Evolutionary conservation across 2,329 filamentous ascomycete species (phyloP).

Genomic region (Claviceps sp.): DNA sequence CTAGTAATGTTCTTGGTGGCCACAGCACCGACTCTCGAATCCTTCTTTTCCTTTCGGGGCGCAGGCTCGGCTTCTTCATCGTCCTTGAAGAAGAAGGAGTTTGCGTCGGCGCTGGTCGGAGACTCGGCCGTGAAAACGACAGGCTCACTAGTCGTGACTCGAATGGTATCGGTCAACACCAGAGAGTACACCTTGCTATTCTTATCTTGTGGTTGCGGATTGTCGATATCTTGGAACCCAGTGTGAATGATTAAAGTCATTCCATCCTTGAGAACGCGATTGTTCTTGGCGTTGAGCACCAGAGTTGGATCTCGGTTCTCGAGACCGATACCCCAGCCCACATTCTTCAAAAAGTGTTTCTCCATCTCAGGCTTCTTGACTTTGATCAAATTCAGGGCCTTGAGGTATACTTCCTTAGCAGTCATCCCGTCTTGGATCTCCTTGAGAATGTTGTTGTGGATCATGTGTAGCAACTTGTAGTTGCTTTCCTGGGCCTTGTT

Average conservation of each 20-base stretch:
- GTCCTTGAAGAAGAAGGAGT: conserved; percentile 98
- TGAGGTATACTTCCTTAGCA: conserved; percentile 84
- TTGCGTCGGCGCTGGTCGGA: conserved; percentile 79
- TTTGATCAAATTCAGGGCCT: conserved; percentile 67
- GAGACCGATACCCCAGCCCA: conserved; percentile 84
- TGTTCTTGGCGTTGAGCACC: conserved; percentile 76
- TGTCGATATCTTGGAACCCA: conserved; percentile 79
- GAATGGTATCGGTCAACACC: conserved; percentile 83
- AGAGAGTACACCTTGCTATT: conserved; percentile 81
- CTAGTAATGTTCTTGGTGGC: conserved; percentile 93
- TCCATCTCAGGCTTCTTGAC: conserved; percentile 90
- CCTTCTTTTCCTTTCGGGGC: conserved; percentile 84
- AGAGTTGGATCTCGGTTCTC: conserved; percentile 79
- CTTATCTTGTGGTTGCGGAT: conserved; percentile 77
- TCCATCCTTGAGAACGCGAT: conserved; percentile 73
- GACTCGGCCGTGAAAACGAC: conserved; percentile 91
- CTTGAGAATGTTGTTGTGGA: conserved; percentile 84
- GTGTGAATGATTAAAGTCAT: conserved; percentile 93
- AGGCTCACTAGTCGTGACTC: conserved; percentile 64
- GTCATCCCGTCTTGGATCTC: conserved; percentile 76
- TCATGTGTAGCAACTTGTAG: conserved; percentile 74
- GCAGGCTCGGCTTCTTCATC: conserved; percentile 76
- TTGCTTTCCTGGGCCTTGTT: conserved; percentile 91
- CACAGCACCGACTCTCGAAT: conserved; percentile 69
- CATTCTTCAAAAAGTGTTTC: conserved; percentile 85